A percentile compares a stretch with the other conserved stretches of the same genome.
These are phyloP conservation scores for Graphiopsis chlorocephala DNA, from an alignment of 2,329 filamentous ascomycete genomes.

Conservation along the genomic window DNA sequence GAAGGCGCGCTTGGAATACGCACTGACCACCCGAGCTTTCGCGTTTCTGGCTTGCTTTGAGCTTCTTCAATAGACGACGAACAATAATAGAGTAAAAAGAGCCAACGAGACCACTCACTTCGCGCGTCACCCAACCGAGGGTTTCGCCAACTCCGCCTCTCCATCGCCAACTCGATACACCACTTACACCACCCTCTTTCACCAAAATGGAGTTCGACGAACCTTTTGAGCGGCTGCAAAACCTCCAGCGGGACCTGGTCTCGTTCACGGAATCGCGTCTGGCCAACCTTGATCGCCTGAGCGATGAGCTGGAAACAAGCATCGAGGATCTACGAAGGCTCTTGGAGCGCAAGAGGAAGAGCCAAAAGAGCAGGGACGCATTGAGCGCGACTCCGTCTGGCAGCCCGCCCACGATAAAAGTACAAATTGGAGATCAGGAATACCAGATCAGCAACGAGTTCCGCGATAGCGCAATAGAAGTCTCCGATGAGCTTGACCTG, in stretches of 20 bases:
- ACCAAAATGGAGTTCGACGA: conserved; percentile 67
- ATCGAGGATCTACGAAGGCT: conserved; percentile 67
- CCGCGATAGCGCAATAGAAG: conserved; percentile 72
- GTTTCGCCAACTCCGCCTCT: neutral
- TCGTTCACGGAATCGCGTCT: conserved; percentile 70
- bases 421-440: conserved; percentile 68
- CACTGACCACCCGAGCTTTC: neutral
- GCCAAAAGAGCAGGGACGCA: conserved; percentile 68
- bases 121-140: neutral
- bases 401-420: conserved; percentile 45
- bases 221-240: conserved; percentile 73
- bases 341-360: conserved; percentile 72
- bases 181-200: neutral
- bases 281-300: conserved; percentile 67
- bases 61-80: neutral
- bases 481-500: conserved; percentile 84
- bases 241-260: conserved; percentile 80
- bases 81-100: neutral
- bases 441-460: conserved; percentile 86
- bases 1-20: neutral
- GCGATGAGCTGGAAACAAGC: conserved; percentile 63
- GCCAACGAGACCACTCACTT: neutral
- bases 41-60: neutral
- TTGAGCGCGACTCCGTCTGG: conserved; percentile 62
- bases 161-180: neutral